Percentiles rank a stretch among this genome's conserved stretches.
phyloP scores from a whole-genome alignment of 2,329 filamentous ascomycete genomes.

The Gaeumannomyces sp. region DNA sequence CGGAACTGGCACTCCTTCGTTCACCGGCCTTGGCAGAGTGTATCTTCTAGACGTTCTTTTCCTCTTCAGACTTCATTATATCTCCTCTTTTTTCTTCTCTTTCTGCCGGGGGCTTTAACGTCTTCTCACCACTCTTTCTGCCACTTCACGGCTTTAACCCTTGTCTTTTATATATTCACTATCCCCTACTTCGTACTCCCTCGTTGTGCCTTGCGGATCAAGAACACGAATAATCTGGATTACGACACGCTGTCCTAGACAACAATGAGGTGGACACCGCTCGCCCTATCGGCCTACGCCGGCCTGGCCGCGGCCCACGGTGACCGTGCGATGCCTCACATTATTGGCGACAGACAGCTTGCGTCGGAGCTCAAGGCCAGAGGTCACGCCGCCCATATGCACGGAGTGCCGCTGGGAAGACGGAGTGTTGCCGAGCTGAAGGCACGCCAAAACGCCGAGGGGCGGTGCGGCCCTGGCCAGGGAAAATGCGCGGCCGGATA shows the following conservation, averaged over 20 bases:
- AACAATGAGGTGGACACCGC: conserved; percentile 5
- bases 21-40: background rate
- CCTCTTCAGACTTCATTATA: background rate
- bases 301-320: conserved; percentile 22
- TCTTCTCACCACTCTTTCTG: background rate
- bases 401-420: background rate
- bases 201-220: no score
- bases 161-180: background rate
- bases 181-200: background rate
- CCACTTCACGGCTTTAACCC: background rate
- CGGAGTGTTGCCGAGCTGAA: conserved; percentile 7
- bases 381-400: conserved; percentile 3
- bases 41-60: background rate
- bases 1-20: background rate
- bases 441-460: conserved; percentile 18
- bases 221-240: no score
- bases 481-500: conserved; percentile 26
- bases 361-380: conserved; percentile 18
- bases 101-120: background rate
- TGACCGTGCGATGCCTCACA: conserved; percentile 20
- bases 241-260: background rate
- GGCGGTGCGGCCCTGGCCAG: conserved; percentile 21
- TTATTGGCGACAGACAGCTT: conserved; percentile 22
- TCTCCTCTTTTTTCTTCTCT: background rate
- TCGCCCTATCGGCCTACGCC: conserved; percentile 18